Base-by-base conservation (phyloP, 177 flowering plant genomes). In the Vitis hybrid region DNA sequence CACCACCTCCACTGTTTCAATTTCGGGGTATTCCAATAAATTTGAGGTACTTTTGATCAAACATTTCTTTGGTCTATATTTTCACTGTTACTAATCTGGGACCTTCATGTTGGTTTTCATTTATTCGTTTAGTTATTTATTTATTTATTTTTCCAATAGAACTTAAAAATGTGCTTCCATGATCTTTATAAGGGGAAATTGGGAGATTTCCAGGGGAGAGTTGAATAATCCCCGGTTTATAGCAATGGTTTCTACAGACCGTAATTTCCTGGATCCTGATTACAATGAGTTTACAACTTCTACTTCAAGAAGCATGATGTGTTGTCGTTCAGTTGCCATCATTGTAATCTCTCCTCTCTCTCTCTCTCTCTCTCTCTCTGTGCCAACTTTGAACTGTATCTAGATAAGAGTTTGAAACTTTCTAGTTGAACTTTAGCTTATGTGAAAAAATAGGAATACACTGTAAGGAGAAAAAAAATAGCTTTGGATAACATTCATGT, bases 1-100 rank as follows among this genome's bases (percentile, higher is more conserved):
- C 91, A 62, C 89, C 91, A 30, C 85, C 91, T 19, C 93, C 88
- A 12, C 67, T 89, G 50, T 80, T 89, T 56, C 81, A 80, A 48
- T 62, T 85, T 52, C 84, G 88, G 12, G 81, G 81, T 8, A 69
- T 87, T 66, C 87, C 87, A 19, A 67, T 83, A 81, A 83, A 79
- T 76, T 83, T 89, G 76, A 85, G 93, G 93, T 89, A 74, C 14
- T 21, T 24, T 54, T 48, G 52, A 1, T 62, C 12, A 46, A 59
- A 10, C 8, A 6, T 4, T 15, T 13, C 24, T 40, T 13, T 40
- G 24, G 56, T 7, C 2, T 54, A 35, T 1, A 46, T 2, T 14
- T 54, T 16, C 21, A 18, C 19, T 48, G 56, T 49, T 14, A 15
- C 3, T 12, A 4, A 21, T 46, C 21, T 35, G n/a, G 11, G 24